Base-by-base conservation (phyloP, 805 yeast genomes). In the Peterozyma xylosa region DNA sequence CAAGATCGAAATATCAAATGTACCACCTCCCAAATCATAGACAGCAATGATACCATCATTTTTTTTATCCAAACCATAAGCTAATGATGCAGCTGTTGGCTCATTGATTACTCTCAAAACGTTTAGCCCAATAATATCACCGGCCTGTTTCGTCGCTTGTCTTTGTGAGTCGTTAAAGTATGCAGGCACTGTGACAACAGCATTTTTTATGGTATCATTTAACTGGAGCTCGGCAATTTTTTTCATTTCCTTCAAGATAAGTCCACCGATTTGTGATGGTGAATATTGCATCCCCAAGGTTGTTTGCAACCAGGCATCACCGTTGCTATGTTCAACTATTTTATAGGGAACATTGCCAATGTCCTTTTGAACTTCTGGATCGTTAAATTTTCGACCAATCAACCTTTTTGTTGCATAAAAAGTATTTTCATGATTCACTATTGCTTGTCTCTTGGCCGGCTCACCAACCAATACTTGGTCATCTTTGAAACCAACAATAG, bases 1-100 rank as follows among this genome's bases (percentile, higher is more conserved):
- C 59, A 89, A 76, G 59, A 89, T 86, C 50, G 96, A 90, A 63
- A 89, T 83, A 80, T 89, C 97, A 68, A 89, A 89, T 51, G 97
- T 89, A 71, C 97, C 97, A 60, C 97, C 97, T 73, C 97, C 97
- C 55, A 89, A 76, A 73, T 89, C 97, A 74, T 88, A 89, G 50
- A 89, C 97, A 42, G 97, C 96, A 53, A 90, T 91, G 62, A 67
- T 54, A 10, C 69, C 68, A 59, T 82, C 85, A 62, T 74, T 78
- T 67, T 82, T 76, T 67, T 64, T 51, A 14, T 88, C 96, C 57
- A 88, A 76, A 59, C 96, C 96, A 67, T 88, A 88, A 38, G 96
- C 96, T 58, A 88, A 73, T 40, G 96, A 93, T 45, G 96, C 91
- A 43, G 91, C 90, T 41, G 93, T 84, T 49, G 95, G 95, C 72